These are phyloP conservation scores for Candida sonorensis DNA, from an alignment of 805 yeast species.

Conservation along the genomic window DNA sequence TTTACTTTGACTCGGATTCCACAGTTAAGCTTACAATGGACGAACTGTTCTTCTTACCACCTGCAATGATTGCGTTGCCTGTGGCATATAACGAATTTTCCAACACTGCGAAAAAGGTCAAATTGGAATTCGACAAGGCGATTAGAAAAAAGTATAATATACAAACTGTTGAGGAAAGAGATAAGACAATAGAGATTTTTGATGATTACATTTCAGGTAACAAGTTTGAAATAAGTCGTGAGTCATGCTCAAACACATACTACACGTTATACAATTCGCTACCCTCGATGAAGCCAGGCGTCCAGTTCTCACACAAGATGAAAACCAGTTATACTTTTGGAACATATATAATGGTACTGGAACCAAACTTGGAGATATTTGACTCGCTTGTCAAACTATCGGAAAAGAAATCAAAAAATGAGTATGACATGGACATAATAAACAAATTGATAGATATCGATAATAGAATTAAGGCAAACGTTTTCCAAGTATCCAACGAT, in stretches of 20 bases:
- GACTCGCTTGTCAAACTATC: constrained; percentile 19
- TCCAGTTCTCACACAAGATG: constrained; percentile 10
- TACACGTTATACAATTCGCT: constrained; percentile 29
- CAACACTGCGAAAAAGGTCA: too few species aligned
- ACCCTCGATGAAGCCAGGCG: constrained; percentile 25
- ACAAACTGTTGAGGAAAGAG: too few species aligned
- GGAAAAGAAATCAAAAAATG: constrained; percentile 24
- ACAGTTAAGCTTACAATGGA: constrained; percentile 34
- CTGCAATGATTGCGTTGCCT: constrained; percentile 39
- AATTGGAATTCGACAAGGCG: too few species aligned
- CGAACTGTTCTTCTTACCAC: constrained; percentile 46
- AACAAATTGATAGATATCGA: constrained; percentile 30
- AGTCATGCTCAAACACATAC: too few species aligned
- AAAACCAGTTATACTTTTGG: constrained; percentile 21
- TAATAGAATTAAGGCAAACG: constrained; percentile 11
- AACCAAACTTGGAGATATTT: constrained; percentile 32
- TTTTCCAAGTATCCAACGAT: constrained; percentile 1
- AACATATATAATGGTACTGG: constrained; percentile 54
- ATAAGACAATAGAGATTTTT: constrained; percentile 11
- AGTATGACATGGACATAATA: constrained; percentile 50
- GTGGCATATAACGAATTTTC: constrained; percentile 32
- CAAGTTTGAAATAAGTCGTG: too few species aligned
- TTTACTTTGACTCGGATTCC: constrained; percentile 56
- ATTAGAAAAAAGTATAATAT: too few species aligned
- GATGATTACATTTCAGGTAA: constrained; percentile 5